phyloP scores from a whole-genome alignment of 192 early-diverging fungal species.

The Umbelopsis isabellina region DNA sequence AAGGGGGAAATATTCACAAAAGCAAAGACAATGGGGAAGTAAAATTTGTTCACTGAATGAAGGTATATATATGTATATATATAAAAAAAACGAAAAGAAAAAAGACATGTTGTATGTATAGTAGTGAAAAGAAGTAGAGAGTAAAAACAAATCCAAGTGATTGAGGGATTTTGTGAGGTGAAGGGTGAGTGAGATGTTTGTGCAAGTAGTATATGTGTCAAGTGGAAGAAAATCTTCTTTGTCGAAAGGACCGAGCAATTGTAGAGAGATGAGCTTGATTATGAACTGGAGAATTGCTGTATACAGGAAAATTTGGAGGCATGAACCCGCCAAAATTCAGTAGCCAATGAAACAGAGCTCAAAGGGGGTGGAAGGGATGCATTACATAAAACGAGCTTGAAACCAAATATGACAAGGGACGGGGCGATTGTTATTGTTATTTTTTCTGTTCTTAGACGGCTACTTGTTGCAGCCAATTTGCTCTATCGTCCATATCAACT shows the following conservation, averaged over 20 bases:
- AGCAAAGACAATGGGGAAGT: neutral
- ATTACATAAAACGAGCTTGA: conserved; percentile 23
- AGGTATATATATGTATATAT: conserved; percentile 10
- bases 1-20: conserved; percentile 13
- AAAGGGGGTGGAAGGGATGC: conserved; percentile 10
- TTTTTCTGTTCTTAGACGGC: conserved; percentile 1
- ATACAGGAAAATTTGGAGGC: conserved; percentile 12
- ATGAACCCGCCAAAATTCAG: neutral
- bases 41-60: conserved; percentile 15
- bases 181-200: neutral
- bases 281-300: neutral
- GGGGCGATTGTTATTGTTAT: neutral
- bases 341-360: conserved; percentile 12
- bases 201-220: conserved; percentile 2
- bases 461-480: conserved; percentile 22
- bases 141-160: neutral
- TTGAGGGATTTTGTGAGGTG: neutral
- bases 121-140: conserved; percentile 9
- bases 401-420: conserved; percentile 12
- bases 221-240: conserved; percentile 13
- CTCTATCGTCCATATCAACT: conserved; percentile 18
- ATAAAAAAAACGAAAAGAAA: neutral
- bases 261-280: conserved; percentile 7
- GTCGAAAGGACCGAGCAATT: conserved; percentile 6
- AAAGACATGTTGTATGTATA: conserved; percentile 21